Conservation (phyloP, 768 basidiomycete genomes). For the Candolleomyces eurysporus region DNA sequence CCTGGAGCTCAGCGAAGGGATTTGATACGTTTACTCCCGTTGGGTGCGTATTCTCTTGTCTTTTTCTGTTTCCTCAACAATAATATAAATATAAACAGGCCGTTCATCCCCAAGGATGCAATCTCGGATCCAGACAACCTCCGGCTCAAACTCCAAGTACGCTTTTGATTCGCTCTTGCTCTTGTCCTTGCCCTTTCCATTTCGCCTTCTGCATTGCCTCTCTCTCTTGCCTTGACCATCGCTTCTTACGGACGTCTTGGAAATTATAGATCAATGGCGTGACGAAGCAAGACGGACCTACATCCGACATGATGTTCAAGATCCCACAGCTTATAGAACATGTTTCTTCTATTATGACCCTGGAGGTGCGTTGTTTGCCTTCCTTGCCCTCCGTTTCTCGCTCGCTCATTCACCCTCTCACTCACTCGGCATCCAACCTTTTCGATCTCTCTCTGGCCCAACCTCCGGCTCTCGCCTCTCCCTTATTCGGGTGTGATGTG, state of each 20-base stretch:
- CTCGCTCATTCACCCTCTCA: not conserved
- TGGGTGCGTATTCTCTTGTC: constrained; percentile 47
- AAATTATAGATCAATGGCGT: constrained; percentile 71
- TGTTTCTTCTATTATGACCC: constrained; percentile 92
- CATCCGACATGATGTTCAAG: constrained; percentile 88
- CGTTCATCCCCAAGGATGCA: constrained; percentile 75
- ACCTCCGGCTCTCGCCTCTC: not conserved
- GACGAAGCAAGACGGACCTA: constrained; percentile 81
- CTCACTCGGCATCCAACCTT: not conserved
- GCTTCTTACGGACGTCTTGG: too few species aligned
- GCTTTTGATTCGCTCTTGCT: too few species aligned
- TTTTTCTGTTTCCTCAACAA: not conserved
- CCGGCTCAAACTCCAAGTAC: constrained; percentile 56
- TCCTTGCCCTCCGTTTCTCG: not conserved
- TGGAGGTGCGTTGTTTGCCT: constrained; percentile 67
- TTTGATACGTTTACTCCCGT: constrained; percentile 96
- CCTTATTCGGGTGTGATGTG: not conserved
- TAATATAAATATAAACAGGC: constrained; percentile 32
- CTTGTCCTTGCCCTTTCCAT: too few species aligned
- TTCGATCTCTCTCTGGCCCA: not conserved
- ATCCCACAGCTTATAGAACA: constrained; percentile 88
- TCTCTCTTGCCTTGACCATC: too few species aligned
- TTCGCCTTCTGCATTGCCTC: constrained; percentile 38
- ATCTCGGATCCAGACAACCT: constrained; percentile 76
- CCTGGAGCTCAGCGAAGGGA: constrained; percentile 96